A percentile compares a stretch with the other conserved stretches of the same genome.
Conservation (phyloP, 768 basidiomycete genomes). For the Russula ochroleuca region DNA sequence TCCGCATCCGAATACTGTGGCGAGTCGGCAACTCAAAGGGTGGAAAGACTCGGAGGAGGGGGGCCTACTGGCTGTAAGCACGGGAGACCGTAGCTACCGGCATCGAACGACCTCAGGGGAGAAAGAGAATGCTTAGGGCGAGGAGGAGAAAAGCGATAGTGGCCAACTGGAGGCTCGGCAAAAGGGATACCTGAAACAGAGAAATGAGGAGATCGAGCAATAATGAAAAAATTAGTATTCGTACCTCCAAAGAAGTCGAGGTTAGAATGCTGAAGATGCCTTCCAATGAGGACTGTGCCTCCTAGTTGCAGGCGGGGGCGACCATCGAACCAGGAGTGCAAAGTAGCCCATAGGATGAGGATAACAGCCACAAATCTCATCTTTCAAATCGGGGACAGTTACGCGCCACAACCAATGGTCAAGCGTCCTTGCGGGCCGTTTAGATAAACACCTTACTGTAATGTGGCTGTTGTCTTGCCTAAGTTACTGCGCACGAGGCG, state of each 20-base stretch:
- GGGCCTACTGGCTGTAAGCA: constrained; percentile 32
- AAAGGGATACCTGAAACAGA: constrained; percentile 34
- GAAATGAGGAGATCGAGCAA: neutral
- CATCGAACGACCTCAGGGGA: constrained; percentile 32
- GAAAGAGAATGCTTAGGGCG: constrained; percentile 26
- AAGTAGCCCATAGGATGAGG: neutral
- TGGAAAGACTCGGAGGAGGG: neutral
- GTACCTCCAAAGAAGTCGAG: constrained; percentile 35
- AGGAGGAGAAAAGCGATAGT: constrained; percentile 33
- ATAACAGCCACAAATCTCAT: no score
- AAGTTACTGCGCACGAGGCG: no score
- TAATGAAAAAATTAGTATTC: neutral
- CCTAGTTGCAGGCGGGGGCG: constrained; percentile 25
- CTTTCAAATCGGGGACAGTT: neutral
- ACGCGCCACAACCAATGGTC: neutral
- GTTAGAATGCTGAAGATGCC: constrained; percentile 15
- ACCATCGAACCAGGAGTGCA: no score
- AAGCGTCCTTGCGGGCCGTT: constrained; percentile 23
- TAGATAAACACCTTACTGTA: constrained; percentile 40
- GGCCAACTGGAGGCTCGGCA: constrained; percentile 35
- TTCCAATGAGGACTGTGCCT: constrained; percentile 30
- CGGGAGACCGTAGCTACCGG: constrained; percentile 31
- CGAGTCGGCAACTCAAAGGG: neutral
- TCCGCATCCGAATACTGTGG: neutral
- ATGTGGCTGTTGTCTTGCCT: neutral